Evolutionary conservation across 352 stramenopile species (phyloP).

Genomic region (Globisporangium spiculum): DNA sequence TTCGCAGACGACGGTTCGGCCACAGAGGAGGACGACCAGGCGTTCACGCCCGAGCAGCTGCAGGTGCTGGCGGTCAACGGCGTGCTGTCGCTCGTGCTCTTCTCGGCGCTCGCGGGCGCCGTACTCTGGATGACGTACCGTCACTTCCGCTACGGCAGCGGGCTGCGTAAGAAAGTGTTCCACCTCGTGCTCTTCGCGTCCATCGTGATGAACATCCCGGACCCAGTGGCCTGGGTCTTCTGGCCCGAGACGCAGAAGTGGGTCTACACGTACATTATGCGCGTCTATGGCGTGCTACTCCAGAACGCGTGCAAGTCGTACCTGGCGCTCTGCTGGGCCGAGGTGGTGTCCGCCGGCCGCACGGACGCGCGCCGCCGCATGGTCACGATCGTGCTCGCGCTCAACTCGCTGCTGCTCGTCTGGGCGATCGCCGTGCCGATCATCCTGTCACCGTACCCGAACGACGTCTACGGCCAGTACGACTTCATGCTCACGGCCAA

Average conservation of each 20-base stretch:
- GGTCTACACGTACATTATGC: slow-evolving; percentile 62
- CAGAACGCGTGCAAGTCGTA: slow-evolving; percentile 82
- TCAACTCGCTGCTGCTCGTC: slow-evolving; percentile 54
- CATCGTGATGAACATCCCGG: slow-evolving; percentile 63
- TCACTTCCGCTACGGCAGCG: slow-evolving; percentile 58
- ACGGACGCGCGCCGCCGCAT: slow-evolving; percentile 51
- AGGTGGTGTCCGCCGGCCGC: slow-evolving; percentile 76
- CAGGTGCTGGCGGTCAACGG: slow-evolving; percentile 51
- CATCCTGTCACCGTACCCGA: slow-evolving; percentile 45
- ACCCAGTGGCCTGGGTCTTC: slow-evolving; percentile 57
- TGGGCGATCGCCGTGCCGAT: slow-evolving; percentile 63
- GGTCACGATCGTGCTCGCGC: slow-evolving; percentile 45
- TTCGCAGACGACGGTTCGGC: not conserved
- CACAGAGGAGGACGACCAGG: slow-evolving; percentile 12
- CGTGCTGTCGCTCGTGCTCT: slow-evolving; percentile 57
- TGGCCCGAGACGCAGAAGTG: slow-evolving; percentile 59
- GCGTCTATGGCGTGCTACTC: slow-evolving; percentile 63
- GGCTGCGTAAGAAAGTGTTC: slow-evolving; percentile 60
- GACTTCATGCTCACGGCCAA: slow-evolving; percentile 58
- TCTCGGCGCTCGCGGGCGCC: slow-evolving; percentile 49
- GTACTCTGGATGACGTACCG: slow-evolving; percentile 63
- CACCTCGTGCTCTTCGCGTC: slow-evolving; percentile 67
- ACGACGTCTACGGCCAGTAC: slow-evolving; percentile 60
- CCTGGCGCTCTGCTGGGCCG: slow-evolving; percentile 75
- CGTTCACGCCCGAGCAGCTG: slow-evolving; percentile 37